These are phyloP conservation scores for Fusarium kyushuense DNA, from an alignment of 2,329 filamentous ascomycete species.

Conservation along the genomic window DNA sequence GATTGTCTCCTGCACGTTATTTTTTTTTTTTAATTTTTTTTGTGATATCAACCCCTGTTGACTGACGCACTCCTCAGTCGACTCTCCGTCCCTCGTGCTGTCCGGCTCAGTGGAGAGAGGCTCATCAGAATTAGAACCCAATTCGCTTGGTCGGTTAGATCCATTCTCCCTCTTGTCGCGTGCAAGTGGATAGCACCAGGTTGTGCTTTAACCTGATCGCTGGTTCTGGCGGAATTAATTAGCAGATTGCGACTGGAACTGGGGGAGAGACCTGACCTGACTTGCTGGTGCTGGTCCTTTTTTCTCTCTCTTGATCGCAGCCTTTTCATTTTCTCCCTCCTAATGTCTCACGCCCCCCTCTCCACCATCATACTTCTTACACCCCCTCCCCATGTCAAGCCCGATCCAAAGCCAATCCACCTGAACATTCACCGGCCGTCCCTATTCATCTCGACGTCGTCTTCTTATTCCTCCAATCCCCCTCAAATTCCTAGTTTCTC, in stretches of 20 bases:
- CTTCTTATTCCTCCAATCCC: constrained; percentile 38
- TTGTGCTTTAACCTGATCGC: constrained; percentile 46
- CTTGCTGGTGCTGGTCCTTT: background rate
- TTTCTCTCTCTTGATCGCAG: constrained; percentile 3
- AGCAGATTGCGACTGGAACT: constrained; percentile 45
- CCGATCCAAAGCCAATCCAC: constrained; percentile 40
- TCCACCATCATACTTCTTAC: constrained; percentile 2
- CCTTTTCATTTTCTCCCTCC: constrained; percentile 1
- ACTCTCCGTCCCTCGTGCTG: constrained; percentile 11
- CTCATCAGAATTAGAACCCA: constrained; percentile 14
- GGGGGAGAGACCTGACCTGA: background rate
- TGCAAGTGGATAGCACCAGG: constrained; percentile 43
- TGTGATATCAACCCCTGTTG: constrained; percentile 7
- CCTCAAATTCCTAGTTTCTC: constrained; percentile 14
- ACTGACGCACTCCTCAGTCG: constrained; percentile 43
- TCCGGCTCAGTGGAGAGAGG: constrained; percentile 27
- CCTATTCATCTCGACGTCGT: constrained; percentile 39
- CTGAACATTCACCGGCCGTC: constrained; percentile 33
- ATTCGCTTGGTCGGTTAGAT: constrained; percentile 38
- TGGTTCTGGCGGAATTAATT: constrained; percentile 44
- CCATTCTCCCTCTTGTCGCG: constrained; percentile 46
- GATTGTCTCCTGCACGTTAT: constrained; percentile 13
- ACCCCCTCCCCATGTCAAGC: constrained; percentile 32
- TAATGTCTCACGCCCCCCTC: constrained; percentile 1
- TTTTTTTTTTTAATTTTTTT: background rate